These are phyloP conservation scores for Diaporthe humulicola DNA, from an alignment of 2,329 filamentous ascomycete species.

Conservation along the genomic window DNA sequence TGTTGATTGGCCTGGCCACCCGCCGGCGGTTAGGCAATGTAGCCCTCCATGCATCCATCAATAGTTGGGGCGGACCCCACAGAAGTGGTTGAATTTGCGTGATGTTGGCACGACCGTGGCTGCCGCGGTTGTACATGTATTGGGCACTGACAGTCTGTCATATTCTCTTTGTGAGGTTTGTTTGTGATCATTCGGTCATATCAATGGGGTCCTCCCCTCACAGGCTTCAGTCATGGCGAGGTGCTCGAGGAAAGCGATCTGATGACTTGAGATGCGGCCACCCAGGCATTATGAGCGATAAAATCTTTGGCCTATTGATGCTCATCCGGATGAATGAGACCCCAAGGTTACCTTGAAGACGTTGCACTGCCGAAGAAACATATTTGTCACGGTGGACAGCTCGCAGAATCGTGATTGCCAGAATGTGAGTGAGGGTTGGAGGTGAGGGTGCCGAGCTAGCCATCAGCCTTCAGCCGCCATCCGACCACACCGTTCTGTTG, in stretches of 20 bases:
- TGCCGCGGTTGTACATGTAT: too few relatives aligned
- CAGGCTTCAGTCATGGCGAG: not conserved
- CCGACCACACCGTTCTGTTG: not conserved
- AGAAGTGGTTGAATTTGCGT: not conserved
- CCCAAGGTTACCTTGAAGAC: not conserved
- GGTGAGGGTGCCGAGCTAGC: constrained; percentile 6
- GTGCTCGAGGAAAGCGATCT: not conserved
- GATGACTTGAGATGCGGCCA: not conserved
- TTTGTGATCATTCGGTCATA: not conserved
- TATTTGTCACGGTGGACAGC: not conserved
- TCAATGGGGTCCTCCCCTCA: not conserved
- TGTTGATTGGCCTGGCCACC: constrained; percentile 36
- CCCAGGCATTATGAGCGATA: not conserved
- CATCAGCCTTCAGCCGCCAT: not conserved
- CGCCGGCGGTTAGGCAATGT: constrained; percentile 38
- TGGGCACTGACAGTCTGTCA: constrained; percentile 6
- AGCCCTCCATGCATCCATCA: constrained; percentile 21
- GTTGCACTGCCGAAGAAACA: not conserved
- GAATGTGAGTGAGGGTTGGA: not conserved
- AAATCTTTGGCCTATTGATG: not conserved
- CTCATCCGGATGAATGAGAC: too few relatives aligned
- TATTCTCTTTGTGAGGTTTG: not conserved
- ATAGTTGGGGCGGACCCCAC: constrained; percentile 22
- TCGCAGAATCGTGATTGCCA: not conserved
- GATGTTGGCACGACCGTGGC: not conserved